These are phyloP conservation scores for Fusarium sp. DNA, from an alignment of 2,329 filamentous ascomycete genomes.

Conservation along the genomic window DNA sequence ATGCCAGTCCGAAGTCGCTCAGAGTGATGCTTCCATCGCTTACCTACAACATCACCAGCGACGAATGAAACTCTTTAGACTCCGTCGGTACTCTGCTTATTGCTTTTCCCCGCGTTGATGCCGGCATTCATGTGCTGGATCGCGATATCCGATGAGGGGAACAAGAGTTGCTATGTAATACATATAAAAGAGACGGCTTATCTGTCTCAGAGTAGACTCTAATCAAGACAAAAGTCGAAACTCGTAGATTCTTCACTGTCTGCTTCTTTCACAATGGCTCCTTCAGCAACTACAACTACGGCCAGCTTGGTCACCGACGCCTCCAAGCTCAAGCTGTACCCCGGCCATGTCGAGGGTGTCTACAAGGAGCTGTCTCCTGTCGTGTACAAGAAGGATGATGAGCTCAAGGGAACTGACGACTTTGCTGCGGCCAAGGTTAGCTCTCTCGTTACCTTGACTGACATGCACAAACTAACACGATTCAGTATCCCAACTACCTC, in stretches of 20 bases:
- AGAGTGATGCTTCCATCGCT: not conserved
- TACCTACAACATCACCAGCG: not conserved
- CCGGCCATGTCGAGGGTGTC: slow-evolving; percentile 40
- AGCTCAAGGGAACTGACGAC: slow-evolving; percentile 37
- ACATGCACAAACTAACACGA: not conserved
- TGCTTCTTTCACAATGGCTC: slow-evolving; percentile 32
- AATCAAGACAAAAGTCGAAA: not conserved
- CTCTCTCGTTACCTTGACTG: not conserved
- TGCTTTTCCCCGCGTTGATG: slow-evolving; percentile 25
- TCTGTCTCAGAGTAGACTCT: not conserved
- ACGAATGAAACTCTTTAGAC: slow-evolving; percentile 15
- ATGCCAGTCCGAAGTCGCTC: slow-evolving; percentile 5
- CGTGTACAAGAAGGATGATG: slow-evolving; percentile 33
- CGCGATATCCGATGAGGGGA: slow-evolving; percentile 15
- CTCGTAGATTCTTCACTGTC: not conserved
- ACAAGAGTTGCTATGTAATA: not conserved
- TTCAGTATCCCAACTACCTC: slow-evolving; percentile 76
- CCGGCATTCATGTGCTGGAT: slow-evolving; percentile 20
- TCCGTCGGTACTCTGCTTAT: not conserved
- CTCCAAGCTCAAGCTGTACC: slow-evolving; percentile 44
- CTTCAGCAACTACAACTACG: slow-evolving; percentile 41
- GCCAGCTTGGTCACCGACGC: slow-evolving; percentile 19
- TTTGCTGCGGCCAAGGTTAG: slow-evolving; percentile 40
- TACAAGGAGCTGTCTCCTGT: slow-evolving; percentile 43
- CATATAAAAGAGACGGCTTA: slow-evolving; percentile 33